These are phyloP conservation scores for Penicillium psychrofluorescens DNA, from an alignment of 495 filamentous ascomycete species.

Conservation along the genomic window DNA sequence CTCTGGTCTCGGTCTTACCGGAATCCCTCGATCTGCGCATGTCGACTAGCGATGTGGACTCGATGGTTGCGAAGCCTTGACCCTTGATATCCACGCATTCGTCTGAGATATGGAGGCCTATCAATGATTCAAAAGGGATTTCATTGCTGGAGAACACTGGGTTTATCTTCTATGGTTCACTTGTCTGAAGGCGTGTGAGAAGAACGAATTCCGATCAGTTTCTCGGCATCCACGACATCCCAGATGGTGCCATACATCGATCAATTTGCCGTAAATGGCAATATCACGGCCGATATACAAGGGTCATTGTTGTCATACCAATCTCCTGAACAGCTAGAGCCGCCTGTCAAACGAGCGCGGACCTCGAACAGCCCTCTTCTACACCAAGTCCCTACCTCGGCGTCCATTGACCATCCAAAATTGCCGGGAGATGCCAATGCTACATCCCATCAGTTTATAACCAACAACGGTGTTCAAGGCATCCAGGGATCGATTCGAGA, in stretches of 20 bases:
- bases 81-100: conserved; percentile 6
- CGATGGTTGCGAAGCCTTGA: neutral
- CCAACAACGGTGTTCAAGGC: neutral
- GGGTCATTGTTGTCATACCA: neutral
- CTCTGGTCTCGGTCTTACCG: neutral
- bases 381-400: conserved; percentile 1
- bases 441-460: neutral
- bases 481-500: conserved; percentile 3
- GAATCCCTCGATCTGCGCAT: neutral
- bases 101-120: neutral
- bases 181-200: neutral
- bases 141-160: neutral
- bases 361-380: conserved; percentile 6
- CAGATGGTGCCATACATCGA: conserved; percentile 5
- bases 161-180: neutral
- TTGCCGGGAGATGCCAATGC: neutral
- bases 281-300: neutral
- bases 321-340: conserved; percentile 4
- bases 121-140: neutral
- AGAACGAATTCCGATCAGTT: neutral
- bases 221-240: too few relatives aligned
- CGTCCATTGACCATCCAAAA: neutral
- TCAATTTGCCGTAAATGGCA: conserved; percentile 2
- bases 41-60: conserved; percentile 1
- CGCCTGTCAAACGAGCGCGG: conserved; percentile 12